Conservation (phyloP, 805 yeast genomes). For the Ogataea nonfermentans region DNA sequence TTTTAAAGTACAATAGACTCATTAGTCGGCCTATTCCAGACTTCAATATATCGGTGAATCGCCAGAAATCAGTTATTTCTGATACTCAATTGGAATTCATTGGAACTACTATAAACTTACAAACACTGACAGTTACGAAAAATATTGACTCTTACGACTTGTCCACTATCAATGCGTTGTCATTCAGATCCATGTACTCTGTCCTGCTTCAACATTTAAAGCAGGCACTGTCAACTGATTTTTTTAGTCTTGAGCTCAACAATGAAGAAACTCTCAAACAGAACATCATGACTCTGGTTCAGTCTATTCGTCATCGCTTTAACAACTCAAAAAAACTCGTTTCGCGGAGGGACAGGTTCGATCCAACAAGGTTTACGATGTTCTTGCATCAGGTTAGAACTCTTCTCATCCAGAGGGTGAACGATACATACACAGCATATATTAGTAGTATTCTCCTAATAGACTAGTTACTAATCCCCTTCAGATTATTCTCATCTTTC, state of each 20-base stretch:
- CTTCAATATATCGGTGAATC: conserved; percentile 42
- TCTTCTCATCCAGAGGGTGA: background rate
- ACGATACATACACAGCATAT: background rate
- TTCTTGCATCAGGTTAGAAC: conserved; percentile 4
- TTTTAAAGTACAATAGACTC: conserved; percentile 30
- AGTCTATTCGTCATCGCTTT: conserved; percentile 21
- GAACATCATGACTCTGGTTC: conserved; percentile 17
- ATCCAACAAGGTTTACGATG: background rate
- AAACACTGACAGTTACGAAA: conserved; percentile 37
- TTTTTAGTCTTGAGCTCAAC: conserved; percentile 26
- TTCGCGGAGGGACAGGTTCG: conserved; percentile 10
- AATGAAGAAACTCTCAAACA: conserved; percentile 19
- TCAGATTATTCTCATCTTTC: conserved; percentile 71
- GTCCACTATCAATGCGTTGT: conserved; percentile 7
- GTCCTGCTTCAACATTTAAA: conserved; percentile 29
- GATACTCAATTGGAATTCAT: conserved; percentile 37
- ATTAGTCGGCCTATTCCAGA: conserved; percentile 40
- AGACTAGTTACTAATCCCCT: conserved; percentile 30
- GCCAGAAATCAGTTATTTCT: conserved; percentile 36
- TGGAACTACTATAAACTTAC: conserved; percentile 39
- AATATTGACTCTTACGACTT: conserved; percentile 21
- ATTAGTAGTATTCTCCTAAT: background rate
- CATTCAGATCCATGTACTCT: conserved; percentile 25
- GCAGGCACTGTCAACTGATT: conserved; percentile 34
- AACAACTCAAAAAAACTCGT: conserved; percentile 19